These are phyloP conservation scores for Kuraishia piskuri DNA, from an alignment of 805 yeast species.

Conservation along the genomic window DNA sequence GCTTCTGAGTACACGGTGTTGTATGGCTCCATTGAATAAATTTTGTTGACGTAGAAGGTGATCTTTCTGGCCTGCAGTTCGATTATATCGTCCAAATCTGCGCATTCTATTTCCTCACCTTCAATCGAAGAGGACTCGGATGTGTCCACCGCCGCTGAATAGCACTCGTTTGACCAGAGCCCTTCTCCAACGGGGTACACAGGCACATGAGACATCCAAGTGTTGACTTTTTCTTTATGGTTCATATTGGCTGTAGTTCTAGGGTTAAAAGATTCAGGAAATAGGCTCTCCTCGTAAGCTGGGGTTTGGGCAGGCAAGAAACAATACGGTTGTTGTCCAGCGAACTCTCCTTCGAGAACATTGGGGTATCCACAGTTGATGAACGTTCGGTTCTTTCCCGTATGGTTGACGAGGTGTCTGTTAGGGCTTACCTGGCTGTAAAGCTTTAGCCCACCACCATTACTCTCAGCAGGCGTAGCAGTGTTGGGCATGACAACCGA, in stretches of 20 bases:
- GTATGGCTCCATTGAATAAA: constrained; percentile 20
- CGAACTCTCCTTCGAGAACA: not conserved
- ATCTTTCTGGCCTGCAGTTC: constrained; percentile 47
- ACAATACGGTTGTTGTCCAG: not conserved
- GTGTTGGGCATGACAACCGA: not conserved
- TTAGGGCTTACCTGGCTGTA: not conserved
- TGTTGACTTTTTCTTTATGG: constrained; percentile 52
- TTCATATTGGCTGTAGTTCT: constrained; percentile 56
- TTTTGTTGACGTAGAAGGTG: constrained; percentile 32
- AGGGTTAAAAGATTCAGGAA: constrained; percentile 52
- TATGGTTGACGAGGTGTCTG: not conserved
- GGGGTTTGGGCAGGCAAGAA: not conserved
- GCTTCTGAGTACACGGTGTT: not conserved
- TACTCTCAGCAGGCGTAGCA: not conserved
- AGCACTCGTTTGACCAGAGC: constrained; percentile 35
- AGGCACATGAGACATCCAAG: constrained; percentile 59
- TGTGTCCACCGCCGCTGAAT: constrained; percentile 34
- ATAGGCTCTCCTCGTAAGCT: constrained; percentile 6
- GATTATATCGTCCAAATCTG: constrained; percentile 36
- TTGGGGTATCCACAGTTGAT: not conserved
- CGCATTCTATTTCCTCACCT: constrained; percentile 17
- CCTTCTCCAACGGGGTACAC: constrained; percentile 19
- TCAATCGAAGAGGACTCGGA: constrained; percentile 11
- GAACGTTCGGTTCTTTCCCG: not conserved
- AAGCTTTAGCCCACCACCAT: not conserved